Base-by-base conservation (phyloP, 495 filamentous ascomycete genomes). In the Daldinia grandis region DNA sequence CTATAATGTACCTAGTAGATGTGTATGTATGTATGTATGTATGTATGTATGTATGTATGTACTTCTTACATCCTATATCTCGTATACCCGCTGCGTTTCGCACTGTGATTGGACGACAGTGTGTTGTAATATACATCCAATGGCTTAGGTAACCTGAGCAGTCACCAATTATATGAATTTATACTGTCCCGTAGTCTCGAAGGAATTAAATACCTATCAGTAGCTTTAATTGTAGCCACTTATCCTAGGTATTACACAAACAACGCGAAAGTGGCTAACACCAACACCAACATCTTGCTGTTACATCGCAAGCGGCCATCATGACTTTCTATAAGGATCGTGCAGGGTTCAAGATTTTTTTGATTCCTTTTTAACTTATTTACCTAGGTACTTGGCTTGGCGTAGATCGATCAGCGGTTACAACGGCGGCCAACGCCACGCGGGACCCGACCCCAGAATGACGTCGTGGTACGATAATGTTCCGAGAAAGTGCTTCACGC, bases 391-490 rank as follows among this genome's bases (percentile, higher is more conserved):
- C 62, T 14, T 38, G 24, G 14, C 53, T 65, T 49, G 19, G 33
- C 27, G 58, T 64, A 66, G 63, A 72, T 72, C 69, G 69, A 68
- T 72, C 64, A 67, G 59, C 59, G 44, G 49, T 60, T 64, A 47
- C 59, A 72, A 68, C 64, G 47, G 69, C 59, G 8, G 42, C 42
- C 17, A 24, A 47, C 55, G 44, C 47, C 58, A 60, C 62, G 63
- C 58, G 68, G 54, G 59, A 63, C 21, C 53, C 49, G 47, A 57
- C 53, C 54, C 54, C 27, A 53, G 69, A 57, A 72, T 72, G 69
- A 72, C 69, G 69, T 72, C 60, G 69, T 72, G 50, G 64, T 3
- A 64, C 38, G 47, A 53, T 58, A 72, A 68, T 54, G 49, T 40
- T 51, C 69, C 60, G 64, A 68, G 5, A 12, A 58, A 47, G 40